Percentiles rank a stretch among this genome's conserved stretches.
These are phyloP conservation scores for Asterella californica DNA, from an alignment of 225 moss, liverwort and hornwort genomes.

Conservation along the genomic window DNA sequence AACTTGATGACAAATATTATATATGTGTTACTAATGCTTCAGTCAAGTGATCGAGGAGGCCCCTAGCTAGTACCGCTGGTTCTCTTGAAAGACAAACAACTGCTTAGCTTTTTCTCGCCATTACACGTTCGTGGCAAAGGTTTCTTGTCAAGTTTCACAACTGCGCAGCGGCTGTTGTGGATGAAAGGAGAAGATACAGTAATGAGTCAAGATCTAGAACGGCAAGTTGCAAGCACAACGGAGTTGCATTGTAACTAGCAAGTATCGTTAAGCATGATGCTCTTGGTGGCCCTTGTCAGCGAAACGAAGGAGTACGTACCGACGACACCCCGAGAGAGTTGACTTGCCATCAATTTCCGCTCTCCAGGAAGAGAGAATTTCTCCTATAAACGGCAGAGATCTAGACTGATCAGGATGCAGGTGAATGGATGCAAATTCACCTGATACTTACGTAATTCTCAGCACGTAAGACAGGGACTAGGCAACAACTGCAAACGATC, in stretches of 20 bases:
- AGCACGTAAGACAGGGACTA: not conserved
- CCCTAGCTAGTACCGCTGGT: slow-evolving; percentile 60
- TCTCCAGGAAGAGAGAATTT: slow-evolving; percentile 66
- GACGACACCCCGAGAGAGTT: slow-evolving; percentile 74
- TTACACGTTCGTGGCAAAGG: not conserved
- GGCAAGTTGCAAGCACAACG: no score
- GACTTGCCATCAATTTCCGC: slow-evolving; percentile 68
- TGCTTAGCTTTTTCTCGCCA: not conserved
- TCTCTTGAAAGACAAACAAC: slow-evolving; percentile 31
- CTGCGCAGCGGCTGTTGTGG: not conserved
- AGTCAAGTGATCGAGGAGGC: slow-evolving; percentile 64
- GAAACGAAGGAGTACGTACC: slow-evolving; percentile 83
- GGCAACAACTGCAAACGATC: not conserved
- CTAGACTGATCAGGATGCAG: slow-evolving; percentile 55
- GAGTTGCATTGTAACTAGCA: not conserved
- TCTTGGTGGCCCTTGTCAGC: slow-evolving; percentile 81
- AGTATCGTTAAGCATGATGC: slow-evolving; percentile 63
- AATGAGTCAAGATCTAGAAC: not conserved
- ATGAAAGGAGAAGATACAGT: not conserved
- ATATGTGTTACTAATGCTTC: slow-evolving; percentile 67
- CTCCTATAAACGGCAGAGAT: slow-evolving; percentile 71
- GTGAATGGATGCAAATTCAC: no score
- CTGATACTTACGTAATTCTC: not conserved
- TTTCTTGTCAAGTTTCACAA: not conserved
- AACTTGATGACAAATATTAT: slow-evolving; percentile 79